Evolutionary conservation across 2,329 filamentous ascomycete genomes (phyloP), one percentile per base, ranked within the genome.

Genomic region (Alternaria arborescens): DNA sequence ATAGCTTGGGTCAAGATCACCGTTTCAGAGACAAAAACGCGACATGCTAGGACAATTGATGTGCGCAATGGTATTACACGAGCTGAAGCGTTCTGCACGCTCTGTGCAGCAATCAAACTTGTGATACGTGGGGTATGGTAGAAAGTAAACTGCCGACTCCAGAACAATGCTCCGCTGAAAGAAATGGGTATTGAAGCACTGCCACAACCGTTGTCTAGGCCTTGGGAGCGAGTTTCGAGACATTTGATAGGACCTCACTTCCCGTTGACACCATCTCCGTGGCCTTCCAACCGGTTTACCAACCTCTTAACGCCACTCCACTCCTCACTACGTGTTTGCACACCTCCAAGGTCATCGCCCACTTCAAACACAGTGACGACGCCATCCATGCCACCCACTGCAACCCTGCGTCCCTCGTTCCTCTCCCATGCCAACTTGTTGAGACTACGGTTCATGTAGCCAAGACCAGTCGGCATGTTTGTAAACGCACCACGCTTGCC

Each of bases 361-460:
- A 99, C 94, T 80, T 99, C 95, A 74, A 98, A 99, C 8, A 99
- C 88, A 0, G 91, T 97, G 22, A 97, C 84, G 2, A 93, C 88
- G 11, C 94, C 94, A 73, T 97, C 94, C 62, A 99, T 90, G 4
- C 95, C 95, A 44, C 95, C 96, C 0, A 93, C 93, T 1, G 94
- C 95, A 52, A 98, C 82, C 52, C 92, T 87, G 79, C 91, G 91
- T 50, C 95, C 96, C 75, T 97, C 94, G 44, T 88, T 90, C 71
- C 89, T 88, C 80, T 99, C 95, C 95, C 95, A 99, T 0, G 93
- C 91, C 43, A 97, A 83, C 82, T 95, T 97, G 79, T 99, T 99
- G 72, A 99, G 81, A 76, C 93, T 97, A 81, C 92, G 91, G 59
- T 90, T 91, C 71, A 94, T 85, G 77, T 92, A 88, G 28, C 88